These are phyloP conservation scores for Nicotiana attenuata DNA, from an alignment of 257 asterid genomes.

Conservation along the genomic window DNA sequence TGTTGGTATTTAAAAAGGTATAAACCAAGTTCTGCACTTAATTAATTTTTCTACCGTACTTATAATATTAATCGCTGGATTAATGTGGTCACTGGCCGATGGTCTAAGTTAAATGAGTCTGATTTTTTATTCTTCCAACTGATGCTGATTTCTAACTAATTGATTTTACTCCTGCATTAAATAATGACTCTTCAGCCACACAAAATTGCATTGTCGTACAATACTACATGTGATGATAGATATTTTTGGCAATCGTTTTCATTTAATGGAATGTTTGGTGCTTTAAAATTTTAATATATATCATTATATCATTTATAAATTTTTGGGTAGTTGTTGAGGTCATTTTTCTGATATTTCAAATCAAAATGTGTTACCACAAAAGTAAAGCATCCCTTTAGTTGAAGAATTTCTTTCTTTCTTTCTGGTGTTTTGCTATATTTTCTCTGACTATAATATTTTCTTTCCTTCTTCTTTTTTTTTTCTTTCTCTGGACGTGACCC, in stretches of 20 bases:
- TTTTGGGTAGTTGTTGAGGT: neutral
- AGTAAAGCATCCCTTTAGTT: neutral
- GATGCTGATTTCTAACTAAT: constrained; percentile 3
- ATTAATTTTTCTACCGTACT: neutral
- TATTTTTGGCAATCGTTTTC: neutral
- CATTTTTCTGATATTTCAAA: neutral
- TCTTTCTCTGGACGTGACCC: neutral
- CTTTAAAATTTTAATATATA: neutral
- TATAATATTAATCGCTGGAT: neutral
- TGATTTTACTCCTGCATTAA: neutral
- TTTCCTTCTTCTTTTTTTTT: neutral
- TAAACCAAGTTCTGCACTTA: neutral
- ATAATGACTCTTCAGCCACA: neutral
- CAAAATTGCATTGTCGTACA: neutral
- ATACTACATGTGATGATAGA: neutral
- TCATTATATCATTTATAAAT: neutral
- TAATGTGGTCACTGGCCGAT: neutral
- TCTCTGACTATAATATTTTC: neutral
- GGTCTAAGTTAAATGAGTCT: neutral
- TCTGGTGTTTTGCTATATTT: neutral
- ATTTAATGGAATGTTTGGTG: neutral
- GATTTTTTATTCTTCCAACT: neutral
- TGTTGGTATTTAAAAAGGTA: neutral
- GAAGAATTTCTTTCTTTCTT: neutral
- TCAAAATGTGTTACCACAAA: neutral